Evolutionary conservation across 1,139 yeast genomes (phyloP).

Genomic region (Nakaseomyces glabratus): DNA sequence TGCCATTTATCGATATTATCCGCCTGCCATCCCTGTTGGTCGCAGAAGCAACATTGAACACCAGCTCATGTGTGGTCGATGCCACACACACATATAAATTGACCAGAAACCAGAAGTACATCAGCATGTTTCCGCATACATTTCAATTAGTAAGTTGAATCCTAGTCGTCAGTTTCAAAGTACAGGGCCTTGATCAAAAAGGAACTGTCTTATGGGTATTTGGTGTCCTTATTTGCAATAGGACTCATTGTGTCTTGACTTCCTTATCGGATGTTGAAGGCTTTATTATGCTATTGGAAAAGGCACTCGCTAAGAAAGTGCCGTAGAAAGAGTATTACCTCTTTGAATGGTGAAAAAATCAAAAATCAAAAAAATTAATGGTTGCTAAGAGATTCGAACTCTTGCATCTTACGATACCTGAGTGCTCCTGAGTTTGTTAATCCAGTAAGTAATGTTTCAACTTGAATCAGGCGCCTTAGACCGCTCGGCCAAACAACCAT

Average conservation of each 20-base stretch:
- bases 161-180: not conserved
- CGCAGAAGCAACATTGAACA: constrained; percentile 13
- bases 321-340: constrained; percentile 5
- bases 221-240: not conserved
- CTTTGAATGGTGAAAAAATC: not conserved
- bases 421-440: constrained; percentile 18
- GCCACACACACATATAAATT: not conserved
- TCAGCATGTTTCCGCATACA: not conserved
- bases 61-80: constrained; percentile 10
- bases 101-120: not conserved
- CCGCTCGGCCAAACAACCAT: constrained; percentile 30
- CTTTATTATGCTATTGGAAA: not conserved
- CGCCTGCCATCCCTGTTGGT: constrained; percentile 14
- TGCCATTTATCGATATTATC: constrained; percentile 20
- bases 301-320: constrained; percentile 28
- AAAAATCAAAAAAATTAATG: constrained; percentile 10
- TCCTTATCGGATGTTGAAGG: not conserved
- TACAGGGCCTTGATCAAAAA: not conserved
- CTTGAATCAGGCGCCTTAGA: constrained; percentile 30
- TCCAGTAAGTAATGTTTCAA: constrained; percentile 13
- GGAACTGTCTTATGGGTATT: not conserved
- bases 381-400: constrained; percentile 26
- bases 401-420: constrained; percentile 29
- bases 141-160: not conserved
- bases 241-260: too few relatives aligned